A percentile compares a stretch with the other conserved stretches of the same genome.
Evolutionary conservation across 495 filamentous ascomycete genomes (phyloP).

Genomic region (Amniculicola lignicola): DNA sequence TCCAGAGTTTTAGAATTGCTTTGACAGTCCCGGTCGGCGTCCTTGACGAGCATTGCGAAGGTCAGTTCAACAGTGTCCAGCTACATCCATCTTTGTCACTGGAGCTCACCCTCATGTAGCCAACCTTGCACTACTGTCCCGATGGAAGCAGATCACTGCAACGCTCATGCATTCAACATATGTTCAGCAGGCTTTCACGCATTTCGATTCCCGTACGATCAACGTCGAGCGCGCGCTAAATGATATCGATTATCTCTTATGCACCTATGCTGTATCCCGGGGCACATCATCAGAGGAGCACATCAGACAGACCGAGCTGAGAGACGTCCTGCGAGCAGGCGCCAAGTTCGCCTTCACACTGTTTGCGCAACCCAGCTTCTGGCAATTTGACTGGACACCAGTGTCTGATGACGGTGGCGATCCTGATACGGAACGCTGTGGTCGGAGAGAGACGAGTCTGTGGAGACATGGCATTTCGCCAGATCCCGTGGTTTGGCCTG

Average conservation of each 20-base stretch:
- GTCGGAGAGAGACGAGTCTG: background rate
- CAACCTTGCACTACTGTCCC: constrained; percentile 13
- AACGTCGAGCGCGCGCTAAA: constrained; percentile 18
- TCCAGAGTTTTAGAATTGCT: constrained; percentile 10
- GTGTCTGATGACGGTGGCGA: background rate
- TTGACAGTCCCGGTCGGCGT: background rate
- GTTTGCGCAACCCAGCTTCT: constrained; percentile 10
- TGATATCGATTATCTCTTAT: constrained; percentile 8
- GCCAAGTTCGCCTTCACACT: constrained; percentile 19
- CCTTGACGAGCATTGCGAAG: background rate
- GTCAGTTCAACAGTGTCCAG: background rate
- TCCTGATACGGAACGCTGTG: background rate
- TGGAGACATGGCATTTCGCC: background rate
- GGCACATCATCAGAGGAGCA: background rate
- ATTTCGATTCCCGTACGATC: constrained; percentile 17
- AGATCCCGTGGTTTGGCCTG: constrained; percentile 8
- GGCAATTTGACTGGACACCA: constrained; percentile 14
- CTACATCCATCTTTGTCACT: too few species aligned
- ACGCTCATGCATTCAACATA: constrained; percentile 21
- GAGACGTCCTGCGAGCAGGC: constrained; percentile 2
- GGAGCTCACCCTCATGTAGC: too few species aligned
- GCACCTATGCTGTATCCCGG: background rate
- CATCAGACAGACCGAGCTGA: background rate
- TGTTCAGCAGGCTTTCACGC: constrained; percentile 16
- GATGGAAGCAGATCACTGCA: constrained; percentile 16